phyloP scores from a whole-genome alignment of 2,329 filamentous ascomycete genomes.

The Colletotrichum orchidophilum region DNA sequence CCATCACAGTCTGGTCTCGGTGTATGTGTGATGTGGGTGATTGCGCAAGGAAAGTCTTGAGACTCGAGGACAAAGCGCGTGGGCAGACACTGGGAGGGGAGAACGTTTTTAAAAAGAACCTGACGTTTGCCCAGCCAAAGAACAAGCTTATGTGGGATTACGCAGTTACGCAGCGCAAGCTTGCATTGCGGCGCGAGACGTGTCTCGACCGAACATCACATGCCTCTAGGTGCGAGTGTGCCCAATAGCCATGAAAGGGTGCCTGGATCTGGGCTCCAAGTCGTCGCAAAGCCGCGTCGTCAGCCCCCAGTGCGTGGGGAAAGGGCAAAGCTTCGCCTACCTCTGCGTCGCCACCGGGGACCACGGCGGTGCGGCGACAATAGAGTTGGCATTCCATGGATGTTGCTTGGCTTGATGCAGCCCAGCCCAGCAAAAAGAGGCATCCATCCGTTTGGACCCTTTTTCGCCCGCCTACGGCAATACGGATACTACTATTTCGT shows the following conservation, averaged over 20 bases:
- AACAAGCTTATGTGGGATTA: constrained; percentile 30
- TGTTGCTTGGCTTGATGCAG: constrained; percentile 26
- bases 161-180: constrained; percentile 17
- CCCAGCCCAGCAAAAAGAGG: neutral
- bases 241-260: constrained; percentile 19
- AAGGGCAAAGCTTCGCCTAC: constrained; percentile 22
- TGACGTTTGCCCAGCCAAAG: neutral
- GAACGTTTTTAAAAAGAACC: constrained; percentile 10
- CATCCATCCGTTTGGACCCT: constrained; percentile 4
- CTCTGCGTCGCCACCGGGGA: constrained; percentile 13
- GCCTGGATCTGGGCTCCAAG: constrained; percentile 30
- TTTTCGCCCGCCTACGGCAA: neutral
- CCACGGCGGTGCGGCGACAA: neutral
- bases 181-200: neutral
- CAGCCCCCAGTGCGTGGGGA: constrained; percentile 26
- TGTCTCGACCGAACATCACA: constrained; percentile 27
- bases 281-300: constrained; percentile 34
- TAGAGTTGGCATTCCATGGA: constrained; percentile 18
- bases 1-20: constrained; percentile 20
- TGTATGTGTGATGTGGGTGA: neutral
- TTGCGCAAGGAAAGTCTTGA: neutral
- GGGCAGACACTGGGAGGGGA: neutral
- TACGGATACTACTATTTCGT: constrained; percentile 14
- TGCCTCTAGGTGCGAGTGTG: constrained; percentile 1
- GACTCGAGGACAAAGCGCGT: neutral